Conservation (phyloP, 1,284 basidiomycete species). For the Puccinia polysora region DNA sequence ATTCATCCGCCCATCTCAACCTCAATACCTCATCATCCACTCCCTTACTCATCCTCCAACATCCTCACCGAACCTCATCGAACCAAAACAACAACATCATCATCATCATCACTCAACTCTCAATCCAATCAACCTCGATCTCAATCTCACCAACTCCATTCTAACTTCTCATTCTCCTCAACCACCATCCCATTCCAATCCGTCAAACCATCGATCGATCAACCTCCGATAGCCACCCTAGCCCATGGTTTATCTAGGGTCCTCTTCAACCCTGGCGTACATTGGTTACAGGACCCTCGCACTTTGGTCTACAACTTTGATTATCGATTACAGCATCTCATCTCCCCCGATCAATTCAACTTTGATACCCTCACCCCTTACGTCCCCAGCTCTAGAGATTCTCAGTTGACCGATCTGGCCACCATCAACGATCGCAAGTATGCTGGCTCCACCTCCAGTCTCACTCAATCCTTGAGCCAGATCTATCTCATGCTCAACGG, state of each 20-base stretch:
- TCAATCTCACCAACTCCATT: not conserved
- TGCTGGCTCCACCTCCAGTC: slow-evolving; percentile 85
- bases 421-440: slow-evolving; percentile 63
- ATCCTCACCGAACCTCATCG: too few species aligned
- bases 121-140: slow-evolving; percentile 1
- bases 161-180: slow-evolving; percentile 37
- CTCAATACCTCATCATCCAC: too few species aligned
- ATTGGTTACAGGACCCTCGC: slow-evolving; percentile 80
- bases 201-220: slow-evolving; percentile 39
- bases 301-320: slow-evolving; percentile 83
- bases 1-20: too few species aligned
- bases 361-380: slow-evolving; percentile 75
- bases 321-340: slow-evolving; percentile 66
- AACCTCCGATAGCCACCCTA: slow-evolving; percentile 64
- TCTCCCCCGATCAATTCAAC: slow-evolving; percentile 80
- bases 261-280: slow-evolving; percentile 84
- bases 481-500: slow-evolving; percentile 66
- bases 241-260: slow-evolving; percentile 75
- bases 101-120: slow-evolving; percentile 2
- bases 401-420: slow-evolving; percentile 66
- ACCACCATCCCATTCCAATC: slow-evolving; percentile 34
- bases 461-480: slow-evolving; percentile 76
- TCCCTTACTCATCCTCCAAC: too few species aligned
- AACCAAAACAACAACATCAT: not conserved
- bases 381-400: slow-evolving; percentile 72